Base-by-base conservation (phyloP, 192 early-diverging fungal genomes). In the Podila clonocystis region DNA sequence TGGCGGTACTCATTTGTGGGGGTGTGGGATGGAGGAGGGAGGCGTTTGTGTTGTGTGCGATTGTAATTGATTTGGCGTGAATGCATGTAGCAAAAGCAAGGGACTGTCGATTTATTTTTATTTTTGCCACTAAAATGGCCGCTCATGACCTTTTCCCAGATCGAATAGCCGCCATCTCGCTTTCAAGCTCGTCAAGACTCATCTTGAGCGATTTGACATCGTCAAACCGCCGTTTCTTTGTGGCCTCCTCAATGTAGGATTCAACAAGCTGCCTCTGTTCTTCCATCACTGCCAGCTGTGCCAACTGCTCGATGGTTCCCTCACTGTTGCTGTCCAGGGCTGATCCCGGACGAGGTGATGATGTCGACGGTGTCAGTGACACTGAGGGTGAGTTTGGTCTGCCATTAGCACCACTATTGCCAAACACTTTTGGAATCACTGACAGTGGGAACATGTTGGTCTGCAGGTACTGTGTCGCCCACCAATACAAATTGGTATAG, bases 361-460 rank as follows among this genome's bases (percentile, higher is more conserved):
- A 64, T 4, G 75, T 70, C 9, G 83, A 84, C 2, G 79, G 67
- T 15, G 82, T 63, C 24, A 69, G 73, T 22, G 73, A 70, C 0
- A 62, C 68, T 4, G 67, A 71, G 6, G 70, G 19, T 4, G 71
- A 62, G 15, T 65, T 62, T 33, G 70, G 36, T 2, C 45, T 34
- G 22, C 65, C 67, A 36, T 73, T 79, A 66, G 13, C 20, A 31
- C 41, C 34, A 36, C 68, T 62, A 63, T 31, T 11, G 11, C 50
- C 87, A 59, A 92, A 74, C 0, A 90, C 85, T 38, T 84, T 82
- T 20, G 93, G 93, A 29, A 95, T 74, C 70, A 94, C 89, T 11
- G 89, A 89, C 24, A 95, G 83, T 13, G 94, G 91, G 36, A 94
- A 89, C 94, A 95, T 95, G 33, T 91, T 91, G 31, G 87, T 87